Conservation (phyloP, 2,329 filamentous ascomycete species). For the Zarea fungicola region DNA sequence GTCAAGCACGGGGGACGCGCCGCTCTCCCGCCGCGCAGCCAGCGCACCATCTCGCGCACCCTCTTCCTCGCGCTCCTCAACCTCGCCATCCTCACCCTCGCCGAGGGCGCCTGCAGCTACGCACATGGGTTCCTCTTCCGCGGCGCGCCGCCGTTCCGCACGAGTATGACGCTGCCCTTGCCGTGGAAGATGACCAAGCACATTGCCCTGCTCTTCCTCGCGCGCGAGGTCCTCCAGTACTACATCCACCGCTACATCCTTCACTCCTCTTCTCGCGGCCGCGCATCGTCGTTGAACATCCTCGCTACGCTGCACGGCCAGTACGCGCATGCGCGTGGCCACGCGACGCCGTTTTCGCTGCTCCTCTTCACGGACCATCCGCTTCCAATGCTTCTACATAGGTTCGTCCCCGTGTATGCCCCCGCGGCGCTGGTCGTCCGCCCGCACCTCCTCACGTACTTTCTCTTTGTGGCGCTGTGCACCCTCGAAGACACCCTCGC, state of each 20-base stretch:
- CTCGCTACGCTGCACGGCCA: slow-evolving; percentile 37
- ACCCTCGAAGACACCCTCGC: slow-evolving; percentile 63
- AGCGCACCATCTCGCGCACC: slow-evolving; percentile 28
- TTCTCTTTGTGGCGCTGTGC: slow-evolving; percentile 57
- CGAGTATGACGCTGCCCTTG: slow-evolving; percentile 44
- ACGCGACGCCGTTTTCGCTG: slow-evolving; percentile 55
- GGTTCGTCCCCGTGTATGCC: slow-evolving; percentile 60
- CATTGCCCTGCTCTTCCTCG: slow-evolving; percentile 35
- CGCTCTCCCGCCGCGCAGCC: slow-evolving; percentile 43
- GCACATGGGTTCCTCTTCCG: slow-evolving; percentile 30
- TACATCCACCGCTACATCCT: slow-evolving; percentile 67
- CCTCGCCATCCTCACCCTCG: slow-evolving; percentile 36
- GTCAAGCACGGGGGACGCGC: slow-evolving; percentile 61
- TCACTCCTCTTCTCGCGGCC: too few relatives aligned
- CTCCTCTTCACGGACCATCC: slow-evolving; percentile 65
- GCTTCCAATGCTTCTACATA: slow-evolving; percentile 54
- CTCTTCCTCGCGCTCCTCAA: slow-evolving; percentile 42
- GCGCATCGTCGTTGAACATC: slow-evolving; percentile 21
- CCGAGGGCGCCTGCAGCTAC: slow-evolving; percentile 39
- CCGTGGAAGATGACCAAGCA: slow-evolving; percentile 51
- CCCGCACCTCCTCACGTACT: slow-evolving; percentile 68
- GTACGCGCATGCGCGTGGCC: slow-evolving; percentile 47
- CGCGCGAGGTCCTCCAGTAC: slow-evolving; percentile 61
- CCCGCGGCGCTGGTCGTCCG: slow-evolving; percentile 57
- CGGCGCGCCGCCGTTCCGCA: slow-evolving; percentile 40